Conservation (phyloP, 108 stramenopile genomes). For the Stephanodiscus triporus region DNA sequence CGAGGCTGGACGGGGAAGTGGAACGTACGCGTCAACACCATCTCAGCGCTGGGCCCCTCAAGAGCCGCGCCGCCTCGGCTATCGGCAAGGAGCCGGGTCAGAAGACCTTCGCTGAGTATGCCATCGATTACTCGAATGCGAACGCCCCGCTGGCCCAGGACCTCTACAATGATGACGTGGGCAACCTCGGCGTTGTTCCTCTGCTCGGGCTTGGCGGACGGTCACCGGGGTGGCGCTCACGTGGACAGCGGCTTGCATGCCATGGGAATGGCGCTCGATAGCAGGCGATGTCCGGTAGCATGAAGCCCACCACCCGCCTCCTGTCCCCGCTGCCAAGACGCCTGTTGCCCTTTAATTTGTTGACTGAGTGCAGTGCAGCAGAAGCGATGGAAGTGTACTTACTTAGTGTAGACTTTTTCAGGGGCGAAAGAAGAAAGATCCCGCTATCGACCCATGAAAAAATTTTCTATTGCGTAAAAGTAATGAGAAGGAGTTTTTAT, state of each 20-base stretch:
- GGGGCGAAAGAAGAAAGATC: too few relatives aligned
- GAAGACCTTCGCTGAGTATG: slow-evolving; percentile 98
- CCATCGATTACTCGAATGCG: slow-evolving; percentile 97
- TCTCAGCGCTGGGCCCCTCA: slow-evolving; percentile 98
- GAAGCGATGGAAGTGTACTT: too few relatives aligned
- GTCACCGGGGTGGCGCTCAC: slow-evolving; percentile 94
- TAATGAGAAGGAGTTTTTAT: too few relatives aligned
- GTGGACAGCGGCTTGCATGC: slow-evolving; percentile 91
- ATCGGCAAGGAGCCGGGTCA: slow-evolving; percentile 92
- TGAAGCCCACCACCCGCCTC: background rate
- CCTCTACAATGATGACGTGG: slow-evolving; percentile 98
- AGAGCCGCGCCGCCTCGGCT: slow-evolving; percentile 93
- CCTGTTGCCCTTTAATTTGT: too few relatives aligned
- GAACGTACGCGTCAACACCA: slow-evolving; percentile 94
- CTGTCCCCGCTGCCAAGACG: too few relatives aligned
- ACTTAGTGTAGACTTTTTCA: too few relatives aligned
- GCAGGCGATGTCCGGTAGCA: slow-evolving; percentile 63
- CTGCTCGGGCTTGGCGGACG: slow-evolving; percentile 87
- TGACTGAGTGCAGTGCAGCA: too few relatives aligned
- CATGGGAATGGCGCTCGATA: slow-evolving; percentile 94
- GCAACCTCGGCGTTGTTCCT: slow-evolving; percentile 91
- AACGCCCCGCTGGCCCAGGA: slow-evolving; percentile 96
- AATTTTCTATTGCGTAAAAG: too few relatives aligned
- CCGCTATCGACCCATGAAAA: too few relatives aligned
- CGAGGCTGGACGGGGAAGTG: slow-evolving; percentile 97